Percentiles rank a stretch among this genome's conserved stretches.
Evolutionary conservation across 768 basidiomycete species (phyloP).

Genomic region (Russula foetens): DNA sequence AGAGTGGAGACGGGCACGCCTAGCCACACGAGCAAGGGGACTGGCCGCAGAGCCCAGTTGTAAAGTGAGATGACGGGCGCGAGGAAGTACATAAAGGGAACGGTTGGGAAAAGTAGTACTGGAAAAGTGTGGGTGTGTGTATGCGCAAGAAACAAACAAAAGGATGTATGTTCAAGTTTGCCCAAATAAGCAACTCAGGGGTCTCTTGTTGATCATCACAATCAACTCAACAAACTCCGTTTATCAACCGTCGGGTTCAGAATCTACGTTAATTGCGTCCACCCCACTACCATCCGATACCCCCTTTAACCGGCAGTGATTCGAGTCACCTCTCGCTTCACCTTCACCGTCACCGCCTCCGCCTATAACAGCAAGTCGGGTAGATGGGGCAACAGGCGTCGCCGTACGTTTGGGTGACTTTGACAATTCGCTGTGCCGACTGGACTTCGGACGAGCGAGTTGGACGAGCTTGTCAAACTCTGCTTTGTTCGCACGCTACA

Average conservation of each 20-base stretch:
- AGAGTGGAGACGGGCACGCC: slow-evolving; percentile 12
- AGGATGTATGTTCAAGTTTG: background rate
- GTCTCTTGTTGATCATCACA: too few species aligned
- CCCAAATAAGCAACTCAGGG: slow-evolving; percentile 1
- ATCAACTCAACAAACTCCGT: background rate
- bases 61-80: slow-evolving; percentile 12
- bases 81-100: slow-evolving; percentile 13
- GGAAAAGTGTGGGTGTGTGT: background rate
- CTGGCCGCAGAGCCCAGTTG: slow-evolving; percentile 11
- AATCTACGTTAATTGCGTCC: slow-evolving; percentile 6
- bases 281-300: background rate
- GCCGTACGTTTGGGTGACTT: background rate
- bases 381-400: background rate
- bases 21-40: slow-evolving; percentile 8
- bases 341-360: background rate
- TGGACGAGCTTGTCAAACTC: slow-evolving; percentile 17
- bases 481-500: slow-evolving; percentile 17
- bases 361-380: background rate
- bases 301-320: background rate
- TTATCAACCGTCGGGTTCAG: slow-evolving; percentile 6
- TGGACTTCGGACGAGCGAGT: slow-evolving; percentile 2
- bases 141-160: too few species aligned
- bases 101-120: background rate
- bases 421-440: background rate
- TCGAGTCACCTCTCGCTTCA: background rate